These are phyloP conservation scores for Penicillium angulare DNA, from an alignment of 495 filamentous ascomycete genomes.

Conservation along the genomic window DNA sequence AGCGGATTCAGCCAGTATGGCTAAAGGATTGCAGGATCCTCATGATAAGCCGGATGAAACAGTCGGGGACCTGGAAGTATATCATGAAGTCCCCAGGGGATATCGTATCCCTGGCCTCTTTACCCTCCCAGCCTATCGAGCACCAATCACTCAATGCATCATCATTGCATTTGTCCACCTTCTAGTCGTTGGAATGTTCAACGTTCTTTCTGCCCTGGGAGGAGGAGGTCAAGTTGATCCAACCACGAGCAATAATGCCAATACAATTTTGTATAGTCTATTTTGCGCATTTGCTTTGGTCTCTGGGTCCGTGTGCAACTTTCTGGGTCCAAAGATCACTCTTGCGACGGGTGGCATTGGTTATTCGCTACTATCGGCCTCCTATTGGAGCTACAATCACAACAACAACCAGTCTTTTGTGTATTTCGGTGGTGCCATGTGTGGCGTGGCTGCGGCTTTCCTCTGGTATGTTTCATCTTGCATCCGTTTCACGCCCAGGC, in stretches of 20 bases:
- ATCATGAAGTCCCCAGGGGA: conserved; percentile 1
- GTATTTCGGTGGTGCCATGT: conserved; percentile 17
- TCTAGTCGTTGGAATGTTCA: conserved; percentile 14
- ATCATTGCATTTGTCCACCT: conserved; percentile 15
- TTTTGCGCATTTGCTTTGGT: conserved; percentile 10
- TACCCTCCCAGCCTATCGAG: conserved; percentile 9
- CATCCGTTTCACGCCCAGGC: background rate
- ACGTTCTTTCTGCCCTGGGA: conserved; percentile 13
- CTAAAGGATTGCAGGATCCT: conserved; percentile 3
- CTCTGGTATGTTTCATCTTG: conserved; percentile 9
- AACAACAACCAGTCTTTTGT: conserved; percentile 12
- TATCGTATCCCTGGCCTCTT: conserved; percentile 7
- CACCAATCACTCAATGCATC: conserved; percentile 11
- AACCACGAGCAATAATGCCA: conserved; percentile 15
- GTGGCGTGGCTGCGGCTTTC: conserved; percentile 14
- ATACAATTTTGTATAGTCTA: conserved; percentile 14
- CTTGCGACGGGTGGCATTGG: conserved; percentile 14
- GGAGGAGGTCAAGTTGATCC: conserved; percentile 16
- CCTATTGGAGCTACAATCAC: conserved; percentile 16
- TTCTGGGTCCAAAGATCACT: conserved; percentile 13
- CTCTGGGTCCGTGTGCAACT: conserved; percentile 12
- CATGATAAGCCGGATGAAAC: background rate
- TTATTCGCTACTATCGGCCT: conserved; percentile 12
- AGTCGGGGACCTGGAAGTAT: conserved; percentile 4
- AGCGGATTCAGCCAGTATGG: background rate